A percentile compares a stretch with the other conserved stretches of the same genome.
Evolutionary conservation across 2,329 filamentous ascomycete species (phyloP).

Genomic region (Pyrenochaeta sp.): DNA sequence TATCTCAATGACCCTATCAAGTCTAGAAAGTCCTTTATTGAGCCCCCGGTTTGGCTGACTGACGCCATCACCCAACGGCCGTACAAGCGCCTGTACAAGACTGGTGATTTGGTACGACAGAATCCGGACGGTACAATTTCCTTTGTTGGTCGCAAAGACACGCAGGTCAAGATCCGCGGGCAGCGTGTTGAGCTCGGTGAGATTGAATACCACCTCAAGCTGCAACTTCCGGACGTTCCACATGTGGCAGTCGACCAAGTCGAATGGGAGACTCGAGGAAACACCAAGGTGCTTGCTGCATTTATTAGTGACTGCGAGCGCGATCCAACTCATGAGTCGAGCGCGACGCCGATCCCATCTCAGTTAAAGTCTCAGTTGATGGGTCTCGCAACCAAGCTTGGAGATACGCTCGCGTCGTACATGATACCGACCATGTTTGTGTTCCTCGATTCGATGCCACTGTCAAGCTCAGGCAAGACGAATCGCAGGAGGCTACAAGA

Average conservation of each 20-base stretch:
- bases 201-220: conserved; percentile 14
- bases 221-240: too few species aligned
- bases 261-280: too few species aligned
- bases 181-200: conserved; percentile 34
- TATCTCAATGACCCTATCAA: conserved; percentile 9
- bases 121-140: conserved; percentile 10
- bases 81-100: conserved; percentile 10
- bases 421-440: not conserved
- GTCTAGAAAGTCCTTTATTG: conserved; percentile 6
- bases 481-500: not conserved
- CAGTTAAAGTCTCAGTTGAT: too few species aligned
- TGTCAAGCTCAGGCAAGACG: not conserved
- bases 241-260: too few species aligned
- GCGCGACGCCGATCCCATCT: too few species aligned
- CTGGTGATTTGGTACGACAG: conserved; percentile 20
- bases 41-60: conserved; percentile 13
- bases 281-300: too few species aligned
- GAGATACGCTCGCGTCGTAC: not conserved
- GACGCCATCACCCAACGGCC: not conserved
- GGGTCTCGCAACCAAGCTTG: too few species aligned
- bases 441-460: not conserved
- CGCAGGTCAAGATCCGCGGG: conserved; percentile 36
- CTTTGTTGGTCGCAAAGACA: not conserved
- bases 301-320: too few species aligned
- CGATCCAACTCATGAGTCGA: too few species aligned